Evolutionary conservation across 2,329 filamentous ascomycete genomes (phyloP), one percentile per base, ranked within the genome.

Genomic region (Aspergillus cejpii): DNA sequence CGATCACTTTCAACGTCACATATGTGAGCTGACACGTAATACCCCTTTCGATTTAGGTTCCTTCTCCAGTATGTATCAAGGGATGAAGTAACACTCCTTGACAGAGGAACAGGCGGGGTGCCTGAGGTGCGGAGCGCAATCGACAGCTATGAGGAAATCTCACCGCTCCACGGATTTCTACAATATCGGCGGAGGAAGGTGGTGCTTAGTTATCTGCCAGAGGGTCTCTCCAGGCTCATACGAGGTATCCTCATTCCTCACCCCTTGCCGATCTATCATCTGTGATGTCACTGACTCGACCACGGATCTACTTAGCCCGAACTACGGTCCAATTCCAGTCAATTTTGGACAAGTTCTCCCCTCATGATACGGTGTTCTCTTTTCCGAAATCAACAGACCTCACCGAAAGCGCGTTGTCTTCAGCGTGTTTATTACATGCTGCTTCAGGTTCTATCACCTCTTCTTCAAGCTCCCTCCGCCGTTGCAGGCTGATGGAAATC

Each of bases 101-200:
- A 76, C 48, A 80, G 79, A 55, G 92, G 92, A 39, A 84, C 76
- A 54, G 86, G 87, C 54, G 91, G 92, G 51, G 83, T 95, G 47
- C 77, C 81, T 49, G 92, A 97, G 64, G 81, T 92, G 53, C 84
- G 89, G 60, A 81, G 82, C 59, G 78, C 81, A 45, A 83, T 97
- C 55, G 79, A 83, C 47, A 74, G 79, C 51, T 94, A 94, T 63
- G 80, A 86, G 45, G 90, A 96, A 53, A 78, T 80, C 44, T 92
- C 88, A 51, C 92, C 92, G 17, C 74, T 98, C 38, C 98, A 94
- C 62, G 92, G 92, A 42, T 88, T 96, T 63, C 72, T 98, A 56
- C 83, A 87, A 58, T 97, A 96, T 67, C 78, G 91, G 45, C 82
- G 90, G 62, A 81, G 89, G 63, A 96, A 89, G 68, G 85, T 97